A percentile compares a stretch with the other conserved stretches of the same genome.
These are phyloP conservation scores for Cylindricascospora bacillispora DNA, from an alignment of 1,139 yeast species.

Conservation along the genomic window DNA sequence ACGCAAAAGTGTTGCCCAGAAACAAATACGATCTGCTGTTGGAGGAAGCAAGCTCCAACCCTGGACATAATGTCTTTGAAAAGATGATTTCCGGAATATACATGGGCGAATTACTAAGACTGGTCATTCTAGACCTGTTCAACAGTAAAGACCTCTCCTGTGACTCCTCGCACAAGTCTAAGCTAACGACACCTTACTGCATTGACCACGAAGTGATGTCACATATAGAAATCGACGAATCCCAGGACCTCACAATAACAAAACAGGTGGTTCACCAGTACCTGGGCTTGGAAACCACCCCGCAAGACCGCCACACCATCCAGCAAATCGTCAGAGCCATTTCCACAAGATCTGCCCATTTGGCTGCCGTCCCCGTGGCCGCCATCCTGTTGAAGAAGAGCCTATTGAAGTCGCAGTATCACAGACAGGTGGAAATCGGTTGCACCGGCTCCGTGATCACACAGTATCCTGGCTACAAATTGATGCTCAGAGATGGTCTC, in stretches of 20 bases:
- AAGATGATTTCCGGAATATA: conserved; percentile 92
- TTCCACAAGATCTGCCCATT: conserved; percentile 70
- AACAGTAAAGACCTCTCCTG: conserved; percentile 43
- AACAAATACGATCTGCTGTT: conserved; percentile 62
- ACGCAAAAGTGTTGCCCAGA: conserved; percentile 53
- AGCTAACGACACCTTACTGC: conserved; percentile 61
- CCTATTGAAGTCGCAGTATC: conserved; percentile 41
- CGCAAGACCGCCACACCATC: conserved; percentile 57
- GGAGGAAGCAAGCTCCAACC: conserved; percentile 66
- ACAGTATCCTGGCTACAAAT: conserved; percentile 78
- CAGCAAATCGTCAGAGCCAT: conserved; percentile 66
- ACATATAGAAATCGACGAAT: conserved; percentile 68
- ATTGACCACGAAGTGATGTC: conserved; percentile 86
- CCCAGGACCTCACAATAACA: conserved; percentile 54
- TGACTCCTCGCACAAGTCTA: conserved; percentile 37
- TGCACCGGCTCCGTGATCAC: conserved; percentile 93
- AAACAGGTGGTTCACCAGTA: conserved; percentile 50
- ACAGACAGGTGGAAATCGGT: too few species aligned
- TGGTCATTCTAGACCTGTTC: conserved; percentile 56
- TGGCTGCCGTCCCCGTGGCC: conserved; percentile 81
- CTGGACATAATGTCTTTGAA: conserved; percentile 81
- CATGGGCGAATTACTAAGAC: conserved; percentile 77
- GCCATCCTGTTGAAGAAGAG: conserved; percentile 51
- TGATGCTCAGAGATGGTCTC: conserved; percentile 64
- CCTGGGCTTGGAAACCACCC: conserved; percentile 52